Percentiles rank a stretch among this genome's conserved stretches.
Evolutionary conservation across 768 basidiomycete genomes (phyloP).

Genomic region (Cyathus striatus): DNA sequence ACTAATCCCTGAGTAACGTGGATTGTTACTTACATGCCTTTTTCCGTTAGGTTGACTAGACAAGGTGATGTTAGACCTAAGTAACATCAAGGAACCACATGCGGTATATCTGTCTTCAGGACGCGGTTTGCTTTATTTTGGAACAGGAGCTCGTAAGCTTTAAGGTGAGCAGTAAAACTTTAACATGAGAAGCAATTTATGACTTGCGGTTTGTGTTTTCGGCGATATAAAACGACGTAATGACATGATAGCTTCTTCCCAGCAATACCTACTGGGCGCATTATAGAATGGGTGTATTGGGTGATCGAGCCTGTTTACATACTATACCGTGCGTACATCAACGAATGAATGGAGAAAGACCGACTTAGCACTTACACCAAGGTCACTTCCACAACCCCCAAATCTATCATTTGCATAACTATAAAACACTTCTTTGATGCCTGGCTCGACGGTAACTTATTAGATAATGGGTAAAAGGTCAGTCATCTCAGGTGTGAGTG

Average conservation of each 20-base stretch:
- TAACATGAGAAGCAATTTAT: slow-evolving; percentile 9
- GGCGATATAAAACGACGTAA: slow-evolving; percentile 93
- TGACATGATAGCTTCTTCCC: slow-evolving; percentile 88
- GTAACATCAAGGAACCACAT: too few relatives aligned
- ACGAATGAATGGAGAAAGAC: slow-evolving; percentile 12
- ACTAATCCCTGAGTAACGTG: too few relatives aligned
- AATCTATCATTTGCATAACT: slow-evolving; percentile 96
- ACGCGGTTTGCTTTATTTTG: slow-evolving; percentile 84
- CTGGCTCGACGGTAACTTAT: slow-evolving; percentile 98
- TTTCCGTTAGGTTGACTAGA: too few relatives aligned
- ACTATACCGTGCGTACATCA: not conserved
- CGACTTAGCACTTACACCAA: slow-evolving; percentile 78
- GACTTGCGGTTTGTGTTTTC: slow-evolving; percentile 83
- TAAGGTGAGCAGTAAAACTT: slow-evolving; percentile 1
- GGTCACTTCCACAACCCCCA: slow-evolving; percentile 93
- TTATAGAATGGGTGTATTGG: slow-evolving; percentile 70
- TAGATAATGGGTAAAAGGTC: slow-evolving; percentile 70
- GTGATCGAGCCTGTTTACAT: slow-evolving; percentile 50
- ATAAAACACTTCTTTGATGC: slow-evolving; percentile 89
- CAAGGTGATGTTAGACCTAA: too few relatives aligned
- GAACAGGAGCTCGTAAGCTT: slow-evolving; percentile 70
- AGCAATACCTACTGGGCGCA: slow-evolving; percentile 69
- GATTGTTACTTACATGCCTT: too few relatives aligned
- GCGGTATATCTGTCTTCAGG: slow-evolving; percentile 77
- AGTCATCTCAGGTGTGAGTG: slow-evolving; percentile 45